These are phyloP conservation scores for Strigomonas galati DNA, from an alignment of 208 protist genomes.

Conservation along the genomic window DNA sequence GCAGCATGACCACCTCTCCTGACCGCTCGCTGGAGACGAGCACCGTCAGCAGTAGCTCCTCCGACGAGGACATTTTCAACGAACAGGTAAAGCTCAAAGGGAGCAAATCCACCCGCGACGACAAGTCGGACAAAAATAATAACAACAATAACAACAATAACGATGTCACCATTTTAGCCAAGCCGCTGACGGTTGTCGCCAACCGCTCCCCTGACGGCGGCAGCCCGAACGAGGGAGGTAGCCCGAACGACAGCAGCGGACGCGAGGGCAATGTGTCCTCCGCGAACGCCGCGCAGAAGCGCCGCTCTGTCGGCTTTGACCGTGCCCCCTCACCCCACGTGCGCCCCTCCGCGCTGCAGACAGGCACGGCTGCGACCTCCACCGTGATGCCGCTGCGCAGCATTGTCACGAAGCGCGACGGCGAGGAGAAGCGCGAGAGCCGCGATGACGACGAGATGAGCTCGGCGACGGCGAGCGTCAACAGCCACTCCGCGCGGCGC, in stretches of 20 bases:
- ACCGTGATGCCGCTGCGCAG: not conserved
- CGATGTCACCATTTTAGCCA: too few species aligned
- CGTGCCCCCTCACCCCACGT: not conserved
- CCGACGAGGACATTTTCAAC: constrained; percentile 27
- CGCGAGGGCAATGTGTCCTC: not conserved
- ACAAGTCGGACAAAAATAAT: too few species aligned
- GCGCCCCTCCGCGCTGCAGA: too few species aligned
- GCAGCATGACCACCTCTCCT: too few species aligned
- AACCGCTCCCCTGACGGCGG: too few species aligned
- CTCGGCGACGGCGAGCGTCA: not conserved
- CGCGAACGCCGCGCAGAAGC: not conserved
- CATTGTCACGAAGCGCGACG: not conserved
- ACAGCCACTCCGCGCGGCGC: not conserved
- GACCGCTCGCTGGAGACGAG: not conserved
- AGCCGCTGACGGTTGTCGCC: too few species aligned
- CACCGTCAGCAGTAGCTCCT: constrained; percentile 12
- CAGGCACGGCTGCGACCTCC: too few species aligned
- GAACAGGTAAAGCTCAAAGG: constrained; percentile 14
- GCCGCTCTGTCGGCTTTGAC: not conserved
- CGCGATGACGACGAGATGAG: not conserved
- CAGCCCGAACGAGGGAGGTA: not conserved
- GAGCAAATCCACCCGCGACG: too few species aligned
- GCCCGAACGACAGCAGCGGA: not conserved
- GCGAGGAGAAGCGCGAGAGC: not conserved
- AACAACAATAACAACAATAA: too few species aligned